Evolutionary conservation across 345 rosid species (phyloP).

Genomic region (Corchorus capsularis): DNA sequence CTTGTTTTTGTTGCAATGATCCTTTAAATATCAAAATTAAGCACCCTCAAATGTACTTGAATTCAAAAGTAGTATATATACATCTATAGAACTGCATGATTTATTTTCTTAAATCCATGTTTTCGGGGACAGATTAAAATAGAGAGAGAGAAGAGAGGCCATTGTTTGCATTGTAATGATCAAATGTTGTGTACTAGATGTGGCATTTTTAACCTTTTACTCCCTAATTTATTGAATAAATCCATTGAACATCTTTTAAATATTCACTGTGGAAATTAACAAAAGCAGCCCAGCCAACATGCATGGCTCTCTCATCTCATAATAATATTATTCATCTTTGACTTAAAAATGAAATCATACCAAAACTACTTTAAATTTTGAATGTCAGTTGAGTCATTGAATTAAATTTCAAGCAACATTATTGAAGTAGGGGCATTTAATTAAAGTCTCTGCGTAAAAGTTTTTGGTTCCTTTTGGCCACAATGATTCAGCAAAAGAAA

Average conservation of each 20-base stretch:
- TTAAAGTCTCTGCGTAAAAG: neutral
- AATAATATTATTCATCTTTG: neutral
- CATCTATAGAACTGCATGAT: neutral
- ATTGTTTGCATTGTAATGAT: neutral
- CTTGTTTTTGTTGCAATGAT: neutral
- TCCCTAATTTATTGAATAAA: neutral
- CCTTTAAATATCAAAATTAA: neutral
- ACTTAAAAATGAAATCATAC: neutral
- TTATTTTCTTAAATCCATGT: neutral
- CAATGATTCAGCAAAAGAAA: neutral
- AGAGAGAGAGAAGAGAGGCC: neutral
- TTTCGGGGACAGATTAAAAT: neutral
- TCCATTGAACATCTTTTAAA: neutral
- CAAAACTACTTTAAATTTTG: neutral
- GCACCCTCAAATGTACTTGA: neutral
- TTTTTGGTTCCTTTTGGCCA: neutral
- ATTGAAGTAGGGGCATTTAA: neutral
- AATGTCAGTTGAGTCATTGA: neutral
- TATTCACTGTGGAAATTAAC: neutral
- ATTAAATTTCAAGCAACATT: neutral
- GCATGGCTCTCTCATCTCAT: neutral
- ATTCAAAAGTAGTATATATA: neutral
- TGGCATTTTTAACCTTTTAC: neutral
- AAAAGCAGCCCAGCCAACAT: neutral
- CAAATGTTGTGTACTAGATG: conserved; percentile 1